A percentile compares a stretch with the other conserved stretches of the same genome.
Evolutionary conservation across 2,329 filamentous ascomycete species (phyloP).

Genomic region (Botrytis galanthina): DNA sequence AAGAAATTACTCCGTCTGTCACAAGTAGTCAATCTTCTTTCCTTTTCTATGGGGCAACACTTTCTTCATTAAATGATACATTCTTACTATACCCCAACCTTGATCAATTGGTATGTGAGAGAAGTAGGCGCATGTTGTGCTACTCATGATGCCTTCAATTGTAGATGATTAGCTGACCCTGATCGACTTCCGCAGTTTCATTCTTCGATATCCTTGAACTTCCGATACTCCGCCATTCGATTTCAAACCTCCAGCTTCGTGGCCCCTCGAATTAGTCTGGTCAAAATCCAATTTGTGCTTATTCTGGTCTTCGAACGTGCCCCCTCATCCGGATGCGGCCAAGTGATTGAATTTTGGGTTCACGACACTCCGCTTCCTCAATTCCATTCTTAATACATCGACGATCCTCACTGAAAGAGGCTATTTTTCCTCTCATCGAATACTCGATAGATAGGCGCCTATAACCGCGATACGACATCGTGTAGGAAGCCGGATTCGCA

Average conservation of each 20-base stretch:
- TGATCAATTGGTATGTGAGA: constrained; percentile 21
- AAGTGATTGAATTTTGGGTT: background rate
- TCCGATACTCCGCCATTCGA: constrained; percentile 17
- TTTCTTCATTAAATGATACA: background rate
- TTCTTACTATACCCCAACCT: background rate
- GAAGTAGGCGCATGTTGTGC: constrained; percentile 16
- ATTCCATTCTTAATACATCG: background rate
- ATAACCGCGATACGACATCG: background rate
- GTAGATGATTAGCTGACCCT: constrained; percentile 31
- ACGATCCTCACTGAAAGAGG: background rate
- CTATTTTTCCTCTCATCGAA: background rate
- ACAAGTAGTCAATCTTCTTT: background rate
- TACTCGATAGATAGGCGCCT: background rate
- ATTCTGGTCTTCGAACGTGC: background rate
- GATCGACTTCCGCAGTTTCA: constrained; percentile 32
- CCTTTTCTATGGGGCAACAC: background rate
- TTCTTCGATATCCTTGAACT: constrained; percentile 19
- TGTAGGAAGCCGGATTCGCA: background rate
- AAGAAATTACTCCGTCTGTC: background rate
- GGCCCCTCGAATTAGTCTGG: background rate
- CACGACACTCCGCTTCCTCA: constrained; percentile 14
- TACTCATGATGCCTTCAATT: constrained; percentile 16
- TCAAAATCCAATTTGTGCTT: constrained; percentile 7
- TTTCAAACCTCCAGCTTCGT: constrained; percentile 7
- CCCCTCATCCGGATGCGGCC: constrained; percentile 14